Evolutionary conservation across 176 grass and related monocot genomes (phyloP).

Genomic region (Otatea glauca): DNA sequence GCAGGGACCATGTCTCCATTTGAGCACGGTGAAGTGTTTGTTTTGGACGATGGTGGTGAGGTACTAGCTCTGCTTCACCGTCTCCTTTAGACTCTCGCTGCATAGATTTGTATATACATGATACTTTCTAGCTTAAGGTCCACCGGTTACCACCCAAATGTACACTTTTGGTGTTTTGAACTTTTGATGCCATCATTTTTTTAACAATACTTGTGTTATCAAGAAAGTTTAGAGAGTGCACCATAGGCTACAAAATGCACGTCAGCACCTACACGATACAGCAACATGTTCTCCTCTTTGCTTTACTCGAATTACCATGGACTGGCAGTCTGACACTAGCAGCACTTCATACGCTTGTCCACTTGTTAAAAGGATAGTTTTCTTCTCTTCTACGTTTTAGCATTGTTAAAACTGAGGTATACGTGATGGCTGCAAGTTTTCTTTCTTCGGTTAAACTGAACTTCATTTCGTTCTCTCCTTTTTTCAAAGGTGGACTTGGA

Average conservation of each 20-base stretch:
- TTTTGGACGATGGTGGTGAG: constrained; percentile 97
- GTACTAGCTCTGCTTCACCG: constrained; percentile 49
- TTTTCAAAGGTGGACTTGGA: constrained; percentile 88
- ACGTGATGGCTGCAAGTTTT: constrained; percentile 7
- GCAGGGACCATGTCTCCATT: constrained; percentile 98
- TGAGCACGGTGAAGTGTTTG: constrained; percentile 97
- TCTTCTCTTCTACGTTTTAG: neutral
- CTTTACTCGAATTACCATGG: constrained; percentile 4
- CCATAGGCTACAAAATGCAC: constrained; percentile 24
- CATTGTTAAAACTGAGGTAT: constrained; percentile 10
- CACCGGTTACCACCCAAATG: neutral
- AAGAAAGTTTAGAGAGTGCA: neutral
- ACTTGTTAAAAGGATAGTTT: constrained; percentile 11
- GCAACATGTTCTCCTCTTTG: constrained; percentile 1
- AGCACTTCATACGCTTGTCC: constrained; percentile 40
- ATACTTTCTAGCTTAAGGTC: constrained; percentile 4
- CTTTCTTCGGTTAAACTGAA: neutral
- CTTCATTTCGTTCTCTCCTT: constrained; percentile 8
- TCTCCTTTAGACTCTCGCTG: neutral
- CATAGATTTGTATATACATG: neutral
- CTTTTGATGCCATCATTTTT: constrained; percentile 9
- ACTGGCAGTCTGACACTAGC: neutral
- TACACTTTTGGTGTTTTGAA: neutral
- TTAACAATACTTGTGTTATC: neutral
- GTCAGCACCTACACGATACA: constrained; percentile 13